Base-by-base conservation (phyloP, 495 filamentous ascomycete genomes). In the Paragyromitra xinjiangensis region DNA sequence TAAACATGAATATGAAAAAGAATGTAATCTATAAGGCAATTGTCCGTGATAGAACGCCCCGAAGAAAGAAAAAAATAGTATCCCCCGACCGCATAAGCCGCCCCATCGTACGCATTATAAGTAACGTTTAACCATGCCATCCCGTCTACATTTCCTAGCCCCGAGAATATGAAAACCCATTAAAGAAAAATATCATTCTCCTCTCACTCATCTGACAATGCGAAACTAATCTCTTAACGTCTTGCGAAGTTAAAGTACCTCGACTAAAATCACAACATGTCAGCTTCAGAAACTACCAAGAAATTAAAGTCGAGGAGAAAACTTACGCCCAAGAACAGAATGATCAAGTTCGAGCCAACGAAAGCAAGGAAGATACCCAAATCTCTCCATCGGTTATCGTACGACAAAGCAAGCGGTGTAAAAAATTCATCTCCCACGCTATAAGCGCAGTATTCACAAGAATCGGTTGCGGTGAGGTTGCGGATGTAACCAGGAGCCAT, bases 371-470 rank as follows among this genome's bases (percentile, higher is more conserved):
- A 90, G 67, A 95, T 94, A 2, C 93, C 93, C 75, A 94, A 73
- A 79, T 96, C 93, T 50, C 93, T 86, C 92, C 93, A 95, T 12
- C 93, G 83, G 67, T 92, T 82, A 40, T 87, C 85, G 71, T 90
- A 96, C 14, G 78, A 83, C 81, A 94, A 88, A 0, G 86, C 86
- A 14, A 95, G 85, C 0, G 87, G 85, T 55, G 85, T 79, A 68
- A 92, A 95, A 78, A 94, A 95, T 83, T 95, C 86, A 75, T 95
- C 91, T 50, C 93, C 92, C 34, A 92, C 85, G 56, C 87, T 90
- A 82, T 88, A 94, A 22, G 92, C 92, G 79, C 93, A 96, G 81
- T 94, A 95, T 72, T 91, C 82, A 82, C 93, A 96, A 4, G 83
- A 83, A 16, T 83, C 87, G 0, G 90, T 92, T 0, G 85, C 85